Conservation (phyloP, 139 green algal species). For the Coccomyxa sp. region DNA sequence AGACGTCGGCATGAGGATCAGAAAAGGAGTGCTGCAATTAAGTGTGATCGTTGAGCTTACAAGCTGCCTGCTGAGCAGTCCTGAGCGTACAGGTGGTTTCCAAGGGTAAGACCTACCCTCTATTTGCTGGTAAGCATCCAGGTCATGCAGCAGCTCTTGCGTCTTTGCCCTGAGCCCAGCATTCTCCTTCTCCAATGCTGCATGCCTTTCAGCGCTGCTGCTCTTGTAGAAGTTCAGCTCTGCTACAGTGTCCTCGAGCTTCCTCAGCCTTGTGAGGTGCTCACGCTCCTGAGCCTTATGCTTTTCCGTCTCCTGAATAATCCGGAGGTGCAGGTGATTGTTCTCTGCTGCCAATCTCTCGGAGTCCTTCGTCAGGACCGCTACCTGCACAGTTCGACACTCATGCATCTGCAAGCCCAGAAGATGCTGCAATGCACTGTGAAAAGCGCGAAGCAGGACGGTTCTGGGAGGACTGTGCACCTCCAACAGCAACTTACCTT, state of each 20-base stretch:
- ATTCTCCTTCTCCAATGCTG: slow-evolving; percentile 56
- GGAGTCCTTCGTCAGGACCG: slow-evolving; percentile 50
- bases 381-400: slow-evolving; percentile 32
- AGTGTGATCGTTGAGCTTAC: too few species aligned
- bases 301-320: slow-evolving; percentile 55
- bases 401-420: not conserved
- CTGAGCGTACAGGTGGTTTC: too few species aligned
- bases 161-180: slow-evolving; percentile 29
- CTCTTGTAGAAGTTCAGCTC: slow-evolving; percentile 51
- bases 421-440: too few species aligned
- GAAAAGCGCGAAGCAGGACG: too few species aligned
- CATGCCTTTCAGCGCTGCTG: slow-evolving; percentile 24
- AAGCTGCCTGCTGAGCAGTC: too few species aligned
- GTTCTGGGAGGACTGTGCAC: too few species aligned
- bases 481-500: not conserved
- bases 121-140: too few species aligned
- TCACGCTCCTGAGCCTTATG: slow-evolving; percentile 34
- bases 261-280: slow-evolving; percentile 1
- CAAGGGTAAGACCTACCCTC: too few species aligned
- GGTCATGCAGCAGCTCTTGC: not conserved
- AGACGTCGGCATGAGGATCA: too few species aligned
- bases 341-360: slow-evolving; percentile 55
- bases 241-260: slow-evolving; percentile 27
- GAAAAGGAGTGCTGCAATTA: too few species aligned
- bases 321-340: slow-evolving; percentile 57